Evolutionary conservation across 768 basidiomycete genomes (phyloP), one percentile per base, ranked within the genome.

Genomic region (Boletus subparvulus): DNA sequence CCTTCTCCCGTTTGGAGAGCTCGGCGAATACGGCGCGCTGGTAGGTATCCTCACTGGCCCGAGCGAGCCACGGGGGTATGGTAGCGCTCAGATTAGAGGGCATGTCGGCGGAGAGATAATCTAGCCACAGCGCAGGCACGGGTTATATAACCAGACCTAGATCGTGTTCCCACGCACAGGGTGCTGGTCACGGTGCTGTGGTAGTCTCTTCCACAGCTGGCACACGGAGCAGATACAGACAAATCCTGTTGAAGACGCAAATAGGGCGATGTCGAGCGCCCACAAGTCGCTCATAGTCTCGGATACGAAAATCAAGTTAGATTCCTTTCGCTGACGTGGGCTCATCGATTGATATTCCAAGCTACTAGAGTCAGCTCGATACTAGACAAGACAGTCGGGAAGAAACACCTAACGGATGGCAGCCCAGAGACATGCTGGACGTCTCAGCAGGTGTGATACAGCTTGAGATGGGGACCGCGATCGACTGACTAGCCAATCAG

Each of bases 391-490:
- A 80, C 84, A 5, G 83, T 80, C 14, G 83, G 83, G 19, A 92
- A 88, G 74, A 87, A 85, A 66, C 70, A 83, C 66, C 78, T 92
- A 21, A 78, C 83, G 30, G 90, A 92, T 64, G 76, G 79, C 26
- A 88, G 76, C 61, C 82, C 84, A 52, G 90, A 90, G 68, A 92
- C 90, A 9, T 92, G 90, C 69, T 92, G 90, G 90, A 86, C 88
- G 24, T 91, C 90, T 16, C 85, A 86, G 70, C 87, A 88, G 80
- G 90, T 88, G 56, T 45, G 48, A 52, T 57, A 55, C 58, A 56
- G 41, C 50, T 14, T 44, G 56, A 7, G 12, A 32, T 12, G n/a
- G n/a, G 35, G 11, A 47, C n/a, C 36, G 12, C 46, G 19, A 51
- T 52, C 14, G 42, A 52, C 61, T 60, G 48, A 66, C 47, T 24